Evolutionary conservation across 768 basidiomycete species (phyloP), one percentile per base, ranked within the genome.

Genomic region (Amanita muscaria): DNA sequence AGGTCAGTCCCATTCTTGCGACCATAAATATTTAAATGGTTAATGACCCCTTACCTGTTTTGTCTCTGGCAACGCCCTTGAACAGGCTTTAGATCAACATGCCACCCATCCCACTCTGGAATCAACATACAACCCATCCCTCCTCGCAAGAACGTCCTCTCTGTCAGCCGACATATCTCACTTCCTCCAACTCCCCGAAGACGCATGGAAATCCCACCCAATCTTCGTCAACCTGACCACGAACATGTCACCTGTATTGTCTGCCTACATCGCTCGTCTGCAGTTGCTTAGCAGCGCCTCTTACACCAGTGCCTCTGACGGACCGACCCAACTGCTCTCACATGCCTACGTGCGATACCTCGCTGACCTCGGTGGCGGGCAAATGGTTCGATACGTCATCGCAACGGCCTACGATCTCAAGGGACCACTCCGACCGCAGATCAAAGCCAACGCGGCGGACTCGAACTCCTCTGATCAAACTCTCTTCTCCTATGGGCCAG

Each of bases 321-420:
- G 3, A 4, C n/a, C 24, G 15, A 16, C 73, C 0, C 61, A 68
- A 5, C 72, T 90, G 6, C 70, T 89, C 5, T 80, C 86, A 0
- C 88, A 89, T 59, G 70, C 86, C 1, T 88, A 88, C 55, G 82
- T 87, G n/a, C 74, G 85, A 25, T 88, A 88, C 60, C 72, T 88
- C 23, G 87, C 84, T 38, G 86, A 89, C 58, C 66, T 88, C 24
- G 82, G 79, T 34, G 86, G 87, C 4, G 87, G 88, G 1, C 87
- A 88, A 64, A 66, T 72, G 47, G 78, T 88, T 54, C 68, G 77
- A 18, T 67, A 74, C 32, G 68, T 67, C 25, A 59, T 88, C n/a
- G 69, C 70, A 12, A 82, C 83, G 58, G 75, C 82, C 11, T 89
- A 88, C 56, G n/a, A n/a, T n/a, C n/a, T n/a, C n/a, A n/a, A n/a